These are phyloP conservation scores for Phalaenopsis aphrodite DNA, from an alignment of 106 monocot genomes.

Conservation along the genomic window DNA sequence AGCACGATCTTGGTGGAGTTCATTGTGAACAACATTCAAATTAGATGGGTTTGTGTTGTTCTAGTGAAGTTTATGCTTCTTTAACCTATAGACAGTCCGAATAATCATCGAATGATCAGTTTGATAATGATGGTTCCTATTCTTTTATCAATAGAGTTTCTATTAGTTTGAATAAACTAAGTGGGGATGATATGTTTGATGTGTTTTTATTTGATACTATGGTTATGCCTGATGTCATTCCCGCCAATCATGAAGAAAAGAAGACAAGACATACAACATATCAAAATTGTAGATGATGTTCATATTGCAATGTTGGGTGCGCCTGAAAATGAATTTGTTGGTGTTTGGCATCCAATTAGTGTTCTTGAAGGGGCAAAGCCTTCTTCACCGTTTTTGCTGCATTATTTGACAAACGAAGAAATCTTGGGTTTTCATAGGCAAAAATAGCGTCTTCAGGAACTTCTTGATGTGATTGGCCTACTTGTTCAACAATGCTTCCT, in stretches of 20 bases:
- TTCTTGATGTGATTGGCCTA: constrained; percentile 71
- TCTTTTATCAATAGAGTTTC: constrained; percentile 37
- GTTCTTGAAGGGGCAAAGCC: constrained; percentile 45
- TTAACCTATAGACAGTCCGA: too few relatives aligned
- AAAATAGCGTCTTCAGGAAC: constrained; percentile 56
- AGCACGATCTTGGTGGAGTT: too few relatives aligned
- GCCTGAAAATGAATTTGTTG: constrained; percentile 38
- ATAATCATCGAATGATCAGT: too few relatives aligned
- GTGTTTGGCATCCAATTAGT: constrained; percentile 86
- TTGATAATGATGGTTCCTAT: too few relatives aligned
- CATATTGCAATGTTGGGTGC: constrained; percentile 48
- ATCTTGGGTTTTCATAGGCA: constrained; percentile 17
- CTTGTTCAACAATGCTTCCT: constrained; percentile 80
- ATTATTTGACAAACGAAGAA: constrained; percentile 34
- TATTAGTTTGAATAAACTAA: constrained; percentile 21
- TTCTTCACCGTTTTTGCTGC: constrained; percentile 24
- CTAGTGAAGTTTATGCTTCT: too few relatives aligned
- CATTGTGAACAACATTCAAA: too few relatives aligned
- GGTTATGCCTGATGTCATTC: constrained; percentile 19
- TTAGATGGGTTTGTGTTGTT: too few relatives aligned
- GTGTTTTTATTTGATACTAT: constrained; percentile 21
- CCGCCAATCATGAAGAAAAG: constrained; percentile 38
- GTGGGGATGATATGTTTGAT: constrained; percentile 27
- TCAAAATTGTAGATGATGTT: constrained; percentile 69
- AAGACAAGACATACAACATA: constrained; percentile 59